phyloP scores from a whole-genome alignment of 352 stramenopile genomes.

The Detonula confervacea region DNA sequence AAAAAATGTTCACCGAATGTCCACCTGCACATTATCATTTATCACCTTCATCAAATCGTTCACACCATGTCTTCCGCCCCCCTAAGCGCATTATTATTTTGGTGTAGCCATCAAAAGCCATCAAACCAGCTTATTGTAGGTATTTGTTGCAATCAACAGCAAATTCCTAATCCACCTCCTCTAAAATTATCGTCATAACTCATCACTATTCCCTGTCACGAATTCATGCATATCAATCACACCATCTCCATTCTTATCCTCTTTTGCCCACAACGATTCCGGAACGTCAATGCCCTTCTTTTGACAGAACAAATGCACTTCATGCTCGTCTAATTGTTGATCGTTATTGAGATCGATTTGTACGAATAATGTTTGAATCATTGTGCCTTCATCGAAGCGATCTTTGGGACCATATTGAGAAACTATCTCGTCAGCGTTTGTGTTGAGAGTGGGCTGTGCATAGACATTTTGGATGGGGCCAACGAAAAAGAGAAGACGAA shows the following conservation, averaged over 20 bases:
- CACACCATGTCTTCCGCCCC: too few relatives aligned
- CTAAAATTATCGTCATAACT: neutral
- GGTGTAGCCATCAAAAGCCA: too few relatives aligned
- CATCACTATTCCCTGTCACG: neutral
- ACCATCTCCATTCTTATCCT: constrained; percentile 7
- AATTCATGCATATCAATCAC: constrained; percentile 47
- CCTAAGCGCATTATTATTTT: too few relatives aligned
- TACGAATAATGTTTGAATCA: neutral
- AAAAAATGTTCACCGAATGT: too few relatives aligned
- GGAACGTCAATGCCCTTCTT: neutral
- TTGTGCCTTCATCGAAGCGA: neutral
- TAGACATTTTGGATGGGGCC: neutral
- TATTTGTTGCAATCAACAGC: too few relatives aligned
- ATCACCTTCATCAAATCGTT: too few relatives aligned
- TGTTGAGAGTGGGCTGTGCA: too few relatives aligned
- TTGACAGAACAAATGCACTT: neutral
- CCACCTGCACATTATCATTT: too few relatives aligned
- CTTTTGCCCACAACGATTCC: neutral
- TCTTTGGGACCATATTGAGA: neutral
- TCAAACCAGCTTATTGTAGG: too few relatives aligned
- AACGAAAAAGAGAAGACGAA: too few relatives aligned
- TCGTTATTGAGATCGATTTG: constrained; percentile 32
- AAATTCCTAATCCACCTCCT: too few relatives aligned
- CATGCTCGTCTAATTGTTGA: constrained; percentile 7
- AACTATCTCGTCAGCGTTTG: too few relatives aligned